Conservation (phyloP, 306 rosid species). For the Inga laurina region DNA sequence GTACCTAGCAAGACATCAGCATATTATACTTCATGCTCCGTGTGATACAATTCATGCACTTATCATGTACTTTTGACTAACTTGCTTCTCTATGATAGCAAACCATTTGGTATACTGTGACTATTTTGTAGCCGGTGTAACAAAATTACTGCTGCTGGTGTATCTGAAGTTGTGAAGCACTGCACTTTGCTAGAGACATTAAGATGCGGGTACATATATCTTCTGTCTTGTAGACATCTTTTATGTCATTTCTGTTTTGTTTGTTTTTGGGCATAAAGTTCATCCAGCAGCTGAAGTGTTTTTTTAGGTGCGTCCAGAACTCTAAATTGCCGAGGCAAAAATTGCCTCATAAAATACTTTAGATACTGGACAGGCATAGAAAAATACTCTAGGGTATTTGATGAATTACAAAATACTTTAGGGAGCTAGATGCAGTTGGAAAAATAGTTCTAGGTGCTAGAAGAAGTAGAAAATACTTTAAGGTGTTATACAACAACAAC, state of each 20-base stretch:
- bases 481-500: too few relatives aligned
- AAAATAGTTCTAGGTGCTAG: too few relatives aligned
- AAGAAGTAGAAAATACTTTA: too few relatives aligned
- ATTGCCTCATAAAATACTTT: neutral
- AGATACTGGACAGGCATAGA: neutral
- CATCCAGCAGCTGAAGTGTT: neutral
- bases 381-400: neutral
- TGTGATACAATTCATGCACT: slow-evolving; percentile 16
- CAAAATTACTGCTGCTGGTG: slow-evolving; percentile 65
- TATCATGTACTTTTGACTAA: slow-evolving; percentile 10
- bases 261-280: neutral
- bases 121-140: slow-evolving; percentile 69
- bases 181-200: slow-evolving; percentile 74
- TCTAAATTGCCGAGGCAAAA: too few relatives aligned
- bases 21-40: slow-evolving; percentile 12
- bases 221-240: neutral
- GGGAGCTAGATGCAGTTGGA: neutral
- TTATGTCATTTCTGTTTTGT: neutral
- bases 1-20: neutral
- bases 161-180: slow-evolving; percentile 72
- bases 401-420: too few relatives aligned
- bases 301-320: neutral
- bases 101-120: slow-evolving; percentile 44
- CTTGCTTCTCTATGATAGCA: slow-evolving; percentile 39
- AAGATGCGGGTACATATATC: slow-evolving; percentile 81